phyloP scores from a whole-genome alignment of 2,329 filamentous ascomycete species.

The Phaeosphaeria sp. region DNA sequence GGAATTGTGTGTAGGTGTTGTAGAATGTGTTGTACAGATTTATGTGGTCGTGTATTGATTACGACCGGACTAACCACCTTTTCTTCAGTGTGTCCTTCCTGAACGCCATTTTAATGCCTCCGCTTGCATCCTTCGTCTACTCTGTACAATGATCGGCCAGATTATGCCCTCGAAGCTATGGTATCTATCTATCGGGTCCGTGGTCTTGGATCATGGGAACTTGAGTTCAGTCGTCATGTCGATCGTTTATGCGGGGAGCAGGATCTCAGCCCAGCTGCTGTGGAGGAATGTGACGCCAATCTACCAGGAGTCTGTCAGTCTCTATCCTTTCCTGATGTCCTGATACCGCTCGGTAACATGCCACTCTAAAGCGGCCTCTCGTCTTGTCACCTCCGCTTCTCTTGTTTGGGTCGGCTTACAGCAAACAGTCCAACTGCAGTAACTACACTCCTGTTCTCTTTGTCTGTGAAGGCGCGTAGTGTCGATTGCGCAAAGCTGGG shows the following conservation, averaged over 20 bases:
- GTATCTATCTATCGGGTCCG: not conserved
- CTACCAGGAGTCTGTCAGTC: conserved; percentile 40
- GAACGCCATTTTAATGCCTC: conserved; percentile 24
- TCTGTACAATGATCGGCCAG: not conserved
- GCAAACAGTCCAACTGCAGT: conserved; percentile 58
- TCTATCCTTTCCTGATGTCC: conserved; percentile 1
- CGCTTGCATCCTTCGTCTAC: not conserved
- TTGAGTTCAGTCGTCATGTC: not conserved
- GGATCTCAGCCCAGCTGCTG: conserved; percentile 60
- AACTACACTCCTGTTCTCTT: conserved; percentile 59
- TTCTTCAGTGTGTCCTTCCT: conserved; percentile 10
- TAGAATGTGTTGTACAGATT: conserved; percentile 14
- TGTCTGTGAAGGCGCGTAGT: conserved; percentile 51
- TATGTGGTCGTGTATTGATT: not conserved
- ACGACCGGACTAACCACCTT: not conserved
- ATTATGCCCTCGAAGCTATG: not conserved
- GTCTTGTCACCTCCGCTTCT: not conserved
- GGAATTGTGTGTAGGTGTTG: conserved; percentile 11
- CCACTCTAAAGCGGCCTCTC: not conserved
- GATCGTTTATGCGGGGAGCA: conserved; percentile 55
- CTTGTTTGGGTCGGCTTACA: conserved; percentile 48
- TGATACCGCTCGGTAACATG: conserved; percentile 4
- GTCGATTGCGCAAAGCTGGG: conserved; percentile 51
- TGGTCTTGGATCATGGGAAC: not conserved
- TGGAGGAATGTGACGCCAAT: conserved; percentile 60